These are phyloP conservation scores for Chalaropsis ovoidea DNA, from an alignment of 2,329 filamentous ascomycete species.

Conservation along the genomic window DNA sequence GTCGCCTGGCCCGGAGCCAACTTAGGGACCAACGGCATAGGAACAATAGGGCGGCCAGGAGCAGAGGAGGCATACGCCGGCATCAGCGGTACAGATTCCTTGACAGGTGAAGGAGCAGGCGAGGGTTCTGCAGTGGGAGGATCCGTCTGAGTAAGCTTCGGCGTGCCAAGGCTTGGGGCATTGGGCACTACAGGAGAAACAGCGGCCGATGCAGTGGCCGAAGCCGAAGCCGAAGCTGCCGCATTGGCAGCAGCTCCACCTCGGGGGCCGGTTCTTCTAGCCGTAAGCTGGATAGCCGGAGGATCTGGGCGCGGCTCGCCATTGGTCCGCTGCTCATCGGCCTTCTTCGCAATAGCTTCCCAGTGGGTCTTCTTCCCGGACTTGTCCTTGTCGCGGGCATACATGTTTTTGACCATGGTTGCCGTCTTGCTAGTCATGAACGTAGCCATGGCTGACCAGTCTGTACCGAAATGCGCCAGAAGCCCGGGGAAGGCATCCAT, in stretches of 20 bases:
- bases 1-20: not conserved
- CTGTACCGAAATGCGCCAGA: slow-evolving; percentile 64
- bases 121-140: slow-evolving; percentile 21
- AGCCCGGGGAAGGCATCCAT: slow-evolving; percentile 64
- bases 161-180: slow-evolving; percentile 17
- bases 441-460: slow-evolving; percentile 63
- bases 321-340: slow-evolving; percentile 45
- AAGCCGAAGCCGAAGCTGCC: slow-evolving; percentile 25
- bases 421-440: slow-evolving; percentile 77
- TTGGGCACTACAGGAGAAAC: slow-evolving; percentile 16
- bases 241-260: slow-evolving; percentile 35
- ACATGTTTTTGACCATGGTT: slow-evolving; percentile 74
- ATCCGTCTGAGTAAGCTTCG: slow-evolving; percentile 19
- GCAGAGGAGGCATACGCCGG: slow-evolving; percentile 1
- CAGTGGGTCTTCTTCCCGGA: slow-evolving; percentile 43
- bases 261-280: slow-evolving; percentile 41
- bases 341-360: slow-evolving; percentile 50
- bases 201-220: slow-evolving; percentile 15
- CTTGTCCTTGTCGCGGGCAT: slow-evolving; percentile 51
- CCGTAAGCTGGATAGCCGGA: slow-evolving; percentile 44
- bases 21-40: slow-evolving; percentile 2
- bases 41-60: slow-evolving; percentile 6
- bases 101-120: slow-evolving; percentile 17
- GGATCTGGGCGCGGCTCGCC: slow-evolving; percentile 52
- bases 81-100: slow-evolving; percentile 1